Evolutionary conservation across 495 filamentous ascomycete genomes (phyloP), one percentile per base, ranked within the genome.

Genomic region (Chaetomium tenue): DNA sequence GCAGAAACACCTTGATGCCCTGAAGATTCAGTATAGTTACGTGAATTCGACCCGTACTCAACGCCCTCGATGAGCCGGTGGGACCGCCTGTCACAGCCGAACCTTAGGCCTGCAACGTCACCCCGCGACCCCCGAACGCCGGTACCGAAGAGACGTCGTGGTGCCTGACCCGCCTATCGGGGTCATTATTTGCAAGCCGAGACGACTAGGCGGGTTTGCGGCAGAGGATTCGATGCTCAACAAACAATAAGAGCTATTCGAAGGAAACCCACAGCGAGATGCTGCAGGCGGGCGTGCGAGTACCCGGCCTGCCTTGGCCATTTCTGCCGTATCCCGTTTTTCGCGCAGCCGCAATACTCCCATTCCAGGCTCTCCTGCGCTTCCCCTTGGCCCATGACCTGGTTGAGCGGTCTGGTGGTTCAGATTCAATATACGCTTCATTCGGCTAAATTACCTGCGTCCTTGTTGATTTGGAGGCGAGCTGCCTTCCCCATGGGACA

Each of bases 381-480:
- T 58, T 47, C 25, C 46, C 53, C 59, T 51, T 25, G 54, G 46
- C 66, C 66, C 70, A 70, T 72, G 71, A 72, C 71, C 71, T 63
- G 66, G 66, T 71, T 70, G 64, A 64, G 71, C 63, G 63, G 60
- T 61, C 63, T 69, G 61, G 56, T 44, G 66, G 63, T 64, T 63
- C 23, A 65, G 63, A 40, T 50, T 63, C 69, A 74, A 74, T 73
- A 52, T 73, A 71, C 46, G 33, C 42, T 65, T 61, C 65, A 63
- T 69, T 72, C 66, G 73, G 71, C 73, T 74, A 75, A 75, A 75
- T 75, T 68, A 50, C 33, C 66, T 69, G 68, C 64, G 54, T 9
- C 66, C 64, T 68, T 65, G 51, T 71, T 64, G 64, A 64, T 66
- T 61, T 28, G 47, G 60, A 66, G 44, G 63, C 56, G 40, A 66